Conservation (phyloP, 2,329 filamentous ascomycete species). For the Cordyceps cicadae region DNA sequence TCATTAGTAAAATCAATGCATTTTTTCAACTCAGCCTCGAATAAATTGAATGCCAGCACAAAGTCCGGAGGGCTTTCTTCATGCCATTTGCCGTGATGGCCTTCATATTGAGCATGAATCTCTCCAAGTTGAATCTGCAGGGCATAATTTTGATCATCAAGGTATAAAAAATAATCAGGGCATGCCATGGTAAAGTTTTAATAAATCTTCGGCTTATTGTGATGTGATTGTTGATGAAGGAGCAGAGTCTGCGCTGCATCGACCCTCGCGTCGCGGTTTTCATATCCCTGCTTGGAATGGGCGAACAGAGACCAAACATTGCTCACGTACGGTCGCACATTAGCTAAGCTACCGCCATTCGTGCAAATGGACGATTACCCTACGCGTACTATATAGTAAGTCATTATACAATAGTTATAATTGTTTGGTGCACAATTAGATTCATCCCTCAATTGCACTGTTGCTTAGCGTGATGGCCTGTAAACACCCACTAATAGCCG, state of each 20-base stretch:
- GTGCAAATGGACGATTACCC: too few relatives aligned
- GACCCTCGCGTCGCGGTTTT: neutral
- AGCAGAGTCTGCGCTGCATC: neutral
- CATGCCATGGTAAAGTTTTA: neutral
- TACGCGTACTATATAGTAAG: too few relatives aligned
- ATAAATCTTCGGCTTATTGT: neutral
- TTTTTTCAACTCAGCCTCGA: neutral
- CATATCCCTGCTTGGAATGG: neutral
- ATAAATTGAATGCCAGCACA: conserved; percentile 9
- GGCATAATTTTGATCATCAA: conserved; percentile 6
- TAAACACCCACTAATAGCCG: too few relatives aligned
- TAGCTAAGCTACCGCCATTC: too few relatives aligned
- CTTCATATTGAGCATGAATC: conserved; percentile 3
- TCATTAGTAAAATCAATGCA: conserved; percentile 6
- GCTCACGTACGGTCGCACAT: neutral
- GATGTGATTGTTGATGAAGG: neutral
- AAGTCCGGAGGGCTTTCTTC: conserved; percentile 9
- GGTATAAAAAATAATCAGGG: neutral
- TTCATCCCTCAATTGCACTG: too few relatives aligned
- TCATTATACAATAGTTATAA: too few relatives aligned
- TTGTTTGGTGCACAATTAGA: too few relatives aligned
- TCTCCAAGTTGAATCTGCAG: conserved; percentile 11
- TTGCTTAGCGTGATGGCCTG: too few relatives aligned
- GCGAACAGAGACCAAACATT: neutral
- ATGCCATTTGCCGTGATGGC: conserved; percentile 7